These are phyloP conservation scores for Wickerhamiella australiensis DNA, from an alignment of 805 yeast species.

Conservation along the genomic window DNA sequence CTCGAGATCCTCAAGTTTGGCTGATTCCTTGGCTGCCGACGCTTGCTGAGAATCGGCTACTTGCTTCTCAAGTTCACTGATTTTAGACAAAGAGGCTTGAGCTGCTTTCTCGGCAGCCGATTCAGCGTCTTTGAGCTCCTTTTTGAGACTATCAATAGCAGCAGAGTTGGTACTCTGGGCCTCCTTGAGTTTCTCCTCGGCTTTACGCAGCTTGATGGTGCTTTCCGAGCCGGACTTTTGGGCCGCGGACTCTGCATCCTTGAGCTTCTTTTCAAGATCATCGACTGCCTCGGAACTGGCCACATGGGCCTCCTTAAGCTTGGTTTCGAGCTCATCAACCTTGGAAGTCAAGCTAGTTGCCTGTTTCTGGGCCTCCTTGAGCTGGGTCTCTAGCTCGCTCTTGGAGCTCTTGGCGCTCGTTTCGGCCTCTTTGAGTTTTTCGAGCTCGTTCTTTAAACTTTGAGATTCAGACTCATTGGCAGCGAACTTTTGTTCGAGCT, in stretches of 20 bases:
- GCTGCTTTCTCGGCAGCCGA: background rate
- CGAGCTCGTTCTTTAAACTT: background rate
- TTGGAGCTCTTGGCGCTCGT: background rate
- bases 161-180: background rate
- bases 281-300: background rate
- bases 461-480: background rate
- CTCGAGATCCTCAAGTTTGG: background rate
- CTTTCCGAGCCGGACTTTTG: background rate
- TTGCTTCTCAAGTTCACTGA: constrained; percentile 6
- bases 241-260: background rate
- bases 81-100: constrained; percentile 9
- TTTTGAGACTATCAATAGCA: background rate
- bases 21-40: background rate
- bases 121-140: background rate
- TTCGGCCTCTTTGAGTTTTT: background rate
- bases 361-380: background rate
- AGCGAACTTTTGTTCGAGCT: background rate
- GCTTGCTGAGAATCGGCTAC: background rate
- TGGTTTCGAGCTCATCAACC: background rate
- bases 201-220: constrained; percentile 15
- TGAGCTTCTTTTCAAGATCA: constrained; percentile 1
- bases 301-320: background rate
- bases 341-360: background rate
- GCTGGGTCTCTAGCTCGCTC: background rate
- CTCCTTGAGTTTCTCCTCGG: background rate